phyloP scores from a whole-genome alignment of 2,329 filamentous ascomycete genomes.

The Clarireedia hainanense region DNA sequence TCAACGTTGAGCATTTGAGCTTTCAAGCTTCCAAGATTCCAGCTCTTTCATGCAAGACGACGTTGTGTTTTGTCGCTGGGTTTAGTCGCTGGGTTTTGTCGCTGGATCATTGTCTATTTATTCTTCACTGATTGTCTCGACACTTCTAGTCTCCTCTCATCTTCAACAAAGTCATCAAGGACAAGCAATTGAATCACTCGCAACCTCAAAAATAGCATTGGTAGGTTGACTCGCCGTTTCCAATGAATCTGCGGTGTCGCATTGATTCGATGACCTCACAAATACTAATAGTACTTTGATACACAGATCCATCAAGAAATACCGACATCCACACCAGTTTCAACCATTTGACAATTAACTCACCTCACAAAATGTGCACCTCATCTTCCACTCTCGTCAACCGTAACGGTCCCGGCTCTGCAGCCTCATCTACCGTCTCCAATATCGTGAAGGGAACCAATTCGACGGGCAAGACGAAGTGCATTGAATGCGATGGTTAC shows the following conservation, averaged over 20 bases:
- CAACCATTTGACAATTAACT: neutral
- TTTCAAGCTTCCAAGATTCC: slow-evolving; percentile 8
- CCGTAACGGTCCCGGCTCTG: slow-evolving; percentile 8
- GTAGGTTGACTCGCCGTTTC: no score
- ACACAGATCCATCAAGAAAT: neutral
- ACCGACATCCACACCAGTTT: neutral
- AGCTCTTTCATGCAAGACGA: neutral
- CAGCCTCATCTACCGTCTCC: slow-evolving; percentile 36
- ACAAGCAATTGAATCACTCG: no score
- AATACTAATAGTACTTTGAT: no score
- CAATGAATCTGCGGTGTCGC: no score
- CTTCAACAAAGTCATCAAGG: neutral
- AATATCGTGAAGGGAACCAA: slow-evolving; percentile 42
- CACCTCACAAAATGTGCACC: slow-evolving; percentile 9
- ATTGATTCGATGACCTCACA: no score
- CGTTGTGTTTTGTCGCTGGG: neutral
- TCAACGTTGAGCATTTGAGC: neutral
- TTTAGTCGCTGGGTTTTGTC: neutral
- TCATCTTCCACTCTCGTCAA: slow-evolving; percentile 6
- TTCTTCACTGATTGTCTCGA: neutral
- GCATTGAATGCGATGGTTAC: slow-evolving; percentile 42
- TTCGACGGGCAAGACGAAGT: slow-evolving; percentile 37
- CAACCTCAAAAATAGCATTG: no score
- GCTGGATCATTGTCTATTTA: slow-evolving; percentile 3
- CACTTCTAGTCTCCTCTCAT: neutral